These are phyloP conservation scores for Phyllosticta paracitricarpa DNA, from an alignment of 2,329 filamentous ascomycete genomes.

Conservation along the genomic window DNA sequence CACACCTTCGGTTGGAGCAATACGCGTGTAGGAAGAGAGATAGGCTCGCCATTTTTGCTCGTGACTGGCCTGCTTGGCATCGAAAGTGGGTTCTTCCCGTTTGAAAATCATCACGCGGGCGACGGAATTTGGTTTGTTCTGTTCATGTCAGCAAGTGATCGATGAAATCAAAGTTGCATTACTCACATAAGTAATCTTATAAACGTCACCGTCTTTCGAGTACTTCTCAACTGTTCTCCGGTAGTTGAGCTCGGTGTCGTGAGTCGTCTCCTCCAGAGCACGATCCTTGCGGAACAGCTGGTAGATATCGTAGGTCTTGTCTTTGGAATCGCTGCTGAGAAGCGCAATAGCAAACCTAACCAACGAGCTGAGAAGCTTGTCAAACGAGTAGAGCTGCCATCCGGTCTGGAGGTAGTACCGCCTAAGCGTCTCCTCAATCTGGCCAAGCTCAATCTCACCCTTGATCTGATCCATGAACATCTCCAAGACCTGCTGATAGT, in stretches of 20 bases:
- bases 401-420: slow-evolving; percentile 85
- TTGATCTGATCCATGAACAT: slow-evolving; percentile 81
- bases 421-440: slow-evolving; percentile 82
- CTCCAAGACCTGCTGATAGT: slow-evolving; percentile 76
- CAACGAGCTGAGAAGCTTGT: slow-evolving; percentile 74
- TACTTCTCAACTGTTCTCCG: slow-evolving; percentile 88
- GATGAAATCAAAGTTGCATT: too few relatives aligned
- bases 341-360: slow-evolving; percentile 74
- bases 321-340: slow-evolving; percentile 76
- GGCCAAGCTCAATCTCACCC: slow-evolving; percentile 68
- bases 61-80: slow-evolving; percentile 56
- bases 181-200: slow-evolving; percentile 84
- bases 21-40: slow-evolving; percentile 79
- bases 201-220: slow-evolving; percentile 86
- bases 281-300: slow-evolving; percentile 77
- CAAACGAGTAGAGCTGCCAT: slow-evolving; percentile 88
- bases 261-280: slow-evolving; percentile 74
- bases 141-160: slow-evolving; percentile 18
- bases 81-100: slow-evolving; percentile 69
- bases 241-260: slow-evolving; percentile 79
- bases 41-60: slow-evolving; percentile 83
- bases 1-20: slow-evolving; percentile 62
- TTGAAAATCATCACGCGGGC: slow-evolving; percentile 76
- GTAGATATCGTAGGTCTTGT: slow-evolving; percentile 86
- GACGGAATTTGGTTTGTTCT: slow-evolving; percentile 54